Base-by-base conservation (phyloP, 305 asterid genomes). In the Fraxinus sp. region DNA sequence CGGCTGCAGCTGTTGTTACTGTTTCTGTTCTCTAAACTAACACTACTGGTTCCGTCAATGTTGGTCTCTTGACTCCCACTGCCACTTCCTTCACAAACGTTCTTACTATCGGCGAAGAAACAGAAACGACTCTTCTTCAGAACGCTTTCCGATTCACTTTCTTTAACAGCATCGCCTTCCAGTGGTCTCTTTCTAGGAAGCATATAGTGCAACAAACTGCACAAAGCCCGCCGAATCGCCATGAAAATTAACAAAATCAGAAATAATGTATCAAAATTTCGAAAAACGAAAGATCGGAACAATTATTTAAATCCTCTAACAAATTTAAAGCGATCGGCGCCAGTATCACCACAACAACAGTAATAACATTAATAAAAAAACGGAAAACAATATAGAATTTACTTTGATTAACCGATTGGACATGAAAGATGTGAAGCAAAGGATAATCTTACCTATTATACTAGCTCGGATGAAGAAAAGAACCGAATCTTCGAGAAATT, bases 101-200 rank as follows among this genome's bases (percentile, higher is more conserved):
- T 87, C 80, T 84, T 88, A 13, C 80, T 46, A 33, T 86, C 84
- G 8, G 88, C 80, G 80, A 89, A 88, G 75, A 87, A 84, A 80
- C 89, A 84, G 85, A 87, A 80, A 73, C 90, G 87, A 80, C 68
- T 89, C 93, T 90, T 94, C 92, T 93, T 91, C 66, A 82, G 77
- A 70, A 83, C 79, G 83, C 81, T 89, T 72, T 84, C 89, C 26
- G 86, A 88, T 86, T 88, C 91, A 80, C 90, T 90, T 78, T 84
- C 88, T 86, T 88, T 87, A 85, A 90, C 97, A 87, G 88, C 96
- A 93, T 89, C 94, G 80, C 93, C 98, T 92, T 92, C 97, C 89
- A 81, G 88, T 83, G 92, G 87, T 93, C 98, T 94, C 97, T 96
- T 94, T 85, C 93, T 91, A 86, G 97, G 98, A 93, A 94, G 97